Percentiles rank a stretch among this genome's conserved stretches.
These are phyloP conservation scores for Fusarium compactum DNA, from an alignment of 2,329 filamentous ascomycete species.

Conservation along the genomic window DNA sequence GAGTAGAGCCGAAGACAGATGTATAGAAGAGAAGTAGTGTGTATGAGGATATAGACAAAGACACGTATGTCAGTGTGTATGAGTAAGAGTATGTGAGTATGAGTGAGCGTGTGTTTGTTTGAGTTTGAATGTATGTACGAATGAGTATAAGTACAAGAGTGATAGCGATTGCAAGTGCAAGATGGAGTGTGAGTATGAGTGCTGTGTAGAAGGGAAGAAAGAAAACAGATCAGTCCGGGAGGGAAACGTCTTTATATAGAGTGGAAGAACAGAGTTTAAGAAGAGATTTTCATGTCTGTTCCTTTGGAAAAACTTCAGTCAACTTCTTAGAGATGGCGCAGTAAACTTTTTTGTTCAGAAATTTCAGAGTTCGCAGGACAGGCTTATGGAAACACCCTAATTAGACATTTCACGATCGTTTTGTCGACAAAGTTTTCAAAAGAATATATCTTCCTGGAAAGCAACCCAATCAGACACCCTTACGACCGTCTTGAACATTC, in stretches of 20 bases:
- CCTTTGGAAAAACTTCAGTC: no score
- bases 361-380: not conserved
- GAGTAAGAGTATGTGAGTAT: no score
- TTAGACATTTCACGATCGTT: not conserved
- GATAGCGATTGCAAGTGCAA: not conserved
- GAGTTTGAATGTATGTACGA: not conserved
- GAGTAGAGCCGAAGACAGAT: not conserved
- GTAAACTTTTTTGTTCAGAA: not conserved
- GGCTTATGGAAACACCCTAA: not conserved
- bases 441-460: not conserved
- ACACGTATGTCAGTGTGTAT: not conserved
- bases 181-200: not conserved
- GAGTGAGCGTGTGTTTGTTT: not conserved
- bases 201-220: not conserved
- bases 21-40: not conserved
- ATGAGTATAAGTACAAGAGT: not conserved
- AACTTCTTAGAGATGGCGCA: no score
- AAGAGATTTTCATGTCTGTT: not conserved
- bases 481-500: not conserved
- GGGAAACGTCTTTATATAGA: not conserved
- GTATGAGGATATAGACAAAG: no score
- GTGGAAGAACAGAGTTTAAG: not conserved
- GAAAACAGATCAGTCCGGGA: no score
- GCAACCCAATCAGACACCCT: not conserved
- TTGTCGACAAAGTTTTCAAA: not conserved